Percentiles rank a stretch among this genome's conserved stretches.
These are phyloP conservation scores for Ceratocystis ficicola DNA, from an alignment of 2,329 filamentous ascomycete genomes.

Conservation along the genomic window DNA sequence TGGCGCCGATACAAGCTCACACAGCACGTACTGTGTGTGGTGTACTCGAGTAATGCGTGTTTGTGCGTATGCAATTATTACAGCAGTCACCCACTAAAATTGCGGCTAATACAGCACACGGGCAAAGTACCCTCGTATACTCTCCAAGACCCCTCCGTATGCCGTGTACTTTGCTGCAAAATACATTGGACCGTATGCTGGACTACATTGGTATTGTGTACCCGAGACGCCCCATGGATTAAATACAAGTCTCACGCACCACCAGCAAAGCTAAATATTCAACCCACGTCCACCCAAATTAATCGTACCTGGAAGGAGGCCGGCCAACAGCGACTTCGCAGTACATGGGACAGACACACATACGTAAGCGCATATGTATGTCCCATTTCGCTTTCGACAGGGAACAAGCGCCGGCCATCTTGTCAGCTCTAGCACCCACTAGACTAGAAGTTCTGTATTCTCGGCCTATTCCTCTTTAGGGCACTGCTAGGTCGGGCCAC, in stretches of 20 bases:
- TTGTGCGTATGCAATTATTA: neutral
- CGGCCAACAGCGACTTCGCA: neutral
- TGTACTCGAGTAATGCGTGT: neutral
- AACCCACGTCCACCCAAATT: no score
- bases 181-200: no score
- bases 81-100: no score
- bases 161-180: no score
- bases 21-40: neutral
- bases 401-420: neutral
- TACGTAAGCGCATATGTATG: constrained; percentile 1
- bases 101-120: no score
- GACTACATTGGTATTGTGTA: no score
- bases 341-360: neutral
- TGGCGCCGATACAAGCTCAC: neutral
- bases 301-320: no score
- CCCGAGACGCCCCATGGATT: no score
- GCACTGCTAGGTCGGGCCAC: neutral
- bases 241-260: no score
- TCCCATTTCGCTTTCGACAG: neutral
- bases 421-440: neutral
- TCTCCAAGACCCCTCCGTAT: no score
- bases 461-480: neutral
- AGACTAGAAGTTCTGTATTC: neutral
- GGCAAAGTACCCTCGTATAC: no score
- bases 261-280: no score